Evolutionary conservation across 2,329 filamentous ascomycete species (phyloP).

Genomic region (Colletotrichum karsti): DNA sequence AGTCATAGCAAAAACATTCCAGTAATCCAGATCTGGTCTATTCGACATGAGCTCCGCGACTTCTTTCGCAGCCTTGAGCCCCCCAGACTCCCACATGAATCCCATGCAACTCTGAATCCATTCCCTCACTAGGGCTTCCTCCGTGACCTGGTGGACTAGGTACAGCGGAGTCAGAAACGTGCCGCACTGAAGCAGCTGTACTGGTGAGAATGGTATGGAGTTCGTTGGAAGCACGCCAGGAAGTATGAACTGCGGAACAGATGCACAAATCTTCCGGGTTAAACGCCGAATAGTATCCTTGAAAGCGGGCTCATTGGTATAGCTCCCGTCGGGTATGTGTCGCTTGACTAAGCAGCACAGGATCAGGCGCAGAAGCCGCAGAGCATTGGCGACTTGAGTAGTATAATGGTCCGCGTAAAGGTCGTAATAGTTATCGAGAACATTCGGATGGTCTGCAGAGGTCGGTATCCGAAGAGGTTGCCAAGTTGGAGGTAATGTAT

Average conservation of each 20-base stretch:
- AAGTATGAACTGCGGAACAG: slow-evolving; percentile 31
- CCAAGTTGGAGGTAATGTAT: background rate
- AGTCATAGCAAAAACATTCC: slow-evolving; percentile 34
- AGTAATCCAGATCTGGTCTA: slow-evolving; percentile 25
- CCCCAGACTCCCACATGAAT: slow-evolving; percentile 30
- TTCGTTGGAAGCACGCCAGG: background rate
- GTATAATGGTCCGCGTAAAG: slow-evolving; percentile 31
- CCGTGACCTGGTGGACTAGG: slow-evolving; percentile 24
- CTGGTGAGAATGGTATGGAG: slow-evolving; percentile 23
- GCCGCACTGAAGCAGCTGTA: slow-evolving; percentile 32
- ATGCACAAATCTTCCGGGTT: slow-evolving; percentile 25
- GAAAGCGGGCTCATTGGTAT: background rate
- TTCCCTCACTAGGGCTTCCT: background rate
- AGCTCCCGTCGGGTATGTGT: background rate
- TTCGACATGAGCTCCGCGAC: slow-evolving; percentile 22
- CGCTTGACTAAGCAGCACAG: slow-evolving; percentile 21
- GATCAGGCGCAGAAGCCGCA: slow-evolving; percentile 32
- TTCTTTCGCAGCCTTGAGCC: slow-evolving; percentile 24
- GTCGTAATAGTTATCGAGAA: slow-evolving; percentile 30
- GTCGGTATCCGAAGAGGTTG: background rate
- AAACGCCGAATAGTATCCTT: background rate
- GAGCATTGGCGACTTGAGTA: slow-evolving; percentile 34
- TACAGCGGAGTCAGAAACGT: slow-evolving; percentile 32
- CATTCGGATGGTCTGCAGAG: background rate
- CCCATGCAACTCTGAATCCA: slow-evolving; percentile 29